Conservation (phyloP, 441 rosid genomes). For the Adansonia gregorii region DNA sequence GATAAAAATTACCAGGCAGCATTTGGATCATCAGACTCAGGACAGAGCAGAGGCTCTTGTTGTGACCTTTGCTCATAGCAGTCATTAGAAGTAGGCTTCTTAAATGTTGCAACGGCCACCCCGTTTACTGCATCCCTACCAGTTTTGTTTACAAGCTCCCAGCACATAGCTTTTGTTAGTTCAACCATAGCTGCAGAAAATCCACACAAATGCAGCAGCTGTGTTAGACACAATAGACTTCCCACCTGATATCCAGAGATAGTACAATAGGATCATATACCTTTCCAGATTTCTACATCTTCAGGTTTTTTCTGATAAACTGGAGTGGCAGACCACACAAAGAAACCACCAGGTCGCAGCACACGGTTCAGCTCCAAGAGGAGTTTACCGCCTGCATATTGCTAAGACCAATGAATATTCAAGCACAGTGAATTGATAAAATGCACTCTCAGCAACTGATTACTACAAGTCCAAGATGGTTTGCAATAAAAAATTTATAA, state of each 20-base stretch:
- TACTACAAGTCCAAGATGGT: slow-evolving; percentile 1
- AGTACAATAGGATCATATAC: slow-evolving; percentile 40
- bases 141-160: slow-evolving; percentile 71
- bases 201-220: slow-evolving; percentile 27
- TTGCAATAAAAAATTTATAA: background rate
- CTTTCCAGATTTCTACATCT: slow-evolving; percentile 88
- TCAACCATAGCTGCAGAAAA: slow-evolving; percentile 71
- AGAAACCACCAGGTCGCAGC: slow-evolving; percentile 89
- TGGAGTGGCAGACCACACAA: slow-evolving; percentile 99
- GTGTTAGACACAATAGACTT: slow-evolving; percentile 30
- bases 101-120: slow-evolving; percentile 78
- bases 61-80: slow-evolving; percentile 72
- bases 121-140: slow-evolving; percentile 61
- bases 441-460: background rate
- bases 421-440: slow-evolving; percentile 16
- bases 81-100: slow-evolving; percentile 75
- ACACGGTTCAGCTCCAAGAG: slow-evolving; percentile 92
- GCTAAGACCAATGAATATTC: slow-evolving; percentile 14
- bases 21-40: slow-evolving; percentile 78
- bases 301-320: slow-evolving; percentile 79
- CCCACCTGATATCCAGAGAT: background rate
- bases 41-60: slow-evolving; percentile 74
- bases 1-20: slow-evolving; percentile 73
- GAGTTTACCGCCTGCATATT: slow-evolving; percentile 83
- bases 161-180: slow-evolving; percentile 77